These are phyloP conservation scores for Pestalotiopsis sp. DNA, from an alignment of 2,329 filamentous ascomycete species.

Conservation along the genomic window DNA sequence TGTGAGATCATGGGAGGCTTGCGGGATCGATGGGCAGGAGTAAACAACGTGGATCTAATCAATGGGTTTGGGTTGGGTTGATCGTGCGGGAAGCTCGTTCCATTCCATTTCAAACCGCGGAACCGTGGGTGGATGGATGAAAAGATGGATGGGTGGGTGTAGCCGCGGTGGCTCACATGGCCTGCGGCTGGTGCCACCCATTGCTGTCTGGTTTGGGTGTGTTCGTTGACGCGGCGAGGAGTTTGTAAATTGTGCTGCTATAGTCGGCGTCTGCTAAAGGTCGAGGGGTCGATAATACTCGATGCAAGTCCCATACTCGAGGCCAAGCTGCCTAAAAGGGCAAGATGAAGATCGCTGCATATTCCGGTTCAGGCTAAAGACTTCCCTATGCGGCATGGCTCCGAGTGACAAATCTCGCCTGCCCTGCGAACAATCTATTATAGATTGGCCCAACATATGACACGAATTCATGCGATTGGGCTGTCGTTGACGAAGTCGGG, in stretches of 20 bases:
- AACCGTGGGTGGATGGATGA: too few species aligned
- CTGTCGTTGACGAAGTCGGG: neutral
- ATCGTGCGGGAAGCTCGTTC: neutral
- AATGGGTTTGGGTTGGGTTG: neutral
- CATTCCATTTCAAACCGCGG: too few species aligned
- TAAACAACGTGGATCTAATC: neutral
- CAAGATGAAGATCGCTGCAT: conserved; percentile 4
- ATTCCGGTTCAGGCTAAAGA: conserved; percentile 8
- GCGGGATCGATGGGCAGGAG: neutral
- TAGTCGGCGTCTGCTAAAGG: neutral
- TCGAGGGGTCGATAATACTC: neutral
- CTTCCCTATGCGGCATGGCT: neutral
- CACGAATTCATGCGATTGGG: neutral
- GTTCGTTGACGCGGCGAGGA: neutral
- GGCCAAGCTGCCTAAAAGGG: conserved; percentile 4
- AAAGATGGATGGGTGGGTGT: too few species aligned
- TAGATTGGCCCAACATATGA: conserved; percentile 1
- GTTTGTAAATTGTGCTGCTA: neutral
- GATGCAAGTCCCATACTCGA: neutral
- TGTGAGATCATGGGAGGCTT: neutral
- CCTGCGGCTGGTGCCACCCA: neutral
- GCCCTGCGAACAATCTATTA: neutral
- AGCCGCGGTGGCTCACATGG: neutral
- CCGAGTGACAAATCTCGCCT: conserved; percentile 6
- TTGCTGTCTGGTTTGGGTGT: too few species aligned